Evolutionary conservation across 306 rosid species (phyloP), one percentile per base, ranked within the genome.

Genomic region (Bauhinia variegata): DNA sequence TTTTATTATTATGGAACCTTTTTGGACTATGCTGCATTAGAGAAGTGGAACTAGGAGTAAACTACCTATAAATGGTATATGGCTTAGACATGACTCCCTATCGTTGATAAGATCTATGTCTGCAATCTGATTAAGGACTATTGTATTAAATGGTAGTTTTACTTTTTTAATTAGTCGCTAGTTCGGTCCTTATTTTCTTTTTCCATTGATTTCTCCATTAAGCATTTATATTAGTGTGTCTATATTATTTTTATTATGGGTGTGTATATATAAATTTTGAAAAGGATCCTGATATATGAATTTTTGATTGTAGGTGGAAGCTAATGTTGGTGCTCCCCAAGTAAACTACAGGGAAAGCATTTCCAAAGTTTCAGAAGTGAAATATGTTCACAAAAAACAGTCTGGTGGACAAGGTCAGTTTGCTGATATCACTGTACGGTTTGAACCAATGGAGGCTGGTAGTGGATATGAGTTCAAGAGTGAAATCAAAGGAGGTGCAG

Each of bases 381-480:
- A 87, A 78, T 93, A 90, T 65, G 87, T 93, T 75, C 97, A 93
- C 96, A 93, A 93, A 80, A 93, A 93, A 75, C 97, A 93, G 65
- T 93, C 99, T 2, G 99, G 99, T 34, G 99, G 99, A 48, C 96
- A 88, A 78, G 99, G 99, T 68, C 97, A 90, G 79, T 93, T 93
- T 67, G 97, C 96, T 7, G 99, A 93, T 76, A 70, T 93, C 73
- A 93, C 99, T 0, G 78, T 93, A 4, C 88, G 96, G 60, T 93
- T 93, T 66, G 97, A 93, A 61, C 97, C 99, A 37, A 38, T 90
- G 96, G 99, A 93, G 4, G 65, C 96, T 48, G 99, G 97, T 9
- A 56, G 83, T 60, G 97, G 97, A 57, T 93, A 93, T 23, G 97
- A 93, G 75, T 93, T 93, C 83, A 88, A 93, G 86, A 93, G 97